Conservation (phyloP, 2,329 filamentous ascomycete genomes). For the Leptodontidium sp. region DNA sequence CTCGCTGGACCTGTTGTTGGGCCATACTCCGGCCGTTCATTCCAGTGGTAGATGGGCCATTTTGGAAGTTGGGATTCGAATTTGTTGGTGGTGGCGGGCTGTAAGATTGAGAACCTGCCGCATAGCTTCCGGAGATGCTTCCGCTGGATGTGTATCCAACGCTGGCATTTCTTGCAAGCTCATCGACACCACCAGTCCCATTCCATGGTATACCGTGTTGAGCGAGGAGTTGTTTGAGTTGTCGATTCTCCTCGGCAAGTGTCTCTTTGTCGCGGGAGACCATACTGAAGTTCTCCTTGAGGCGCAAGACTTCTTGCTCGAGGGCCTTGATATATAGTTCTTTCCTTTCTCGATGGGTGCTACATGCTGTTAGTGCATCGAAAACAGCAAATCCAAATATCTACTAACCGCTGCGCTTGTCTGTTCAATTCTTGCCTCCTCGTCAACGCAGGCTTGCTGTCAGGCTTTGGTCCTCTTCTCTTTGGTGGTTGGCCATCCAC, state of each 20-base stretch:
- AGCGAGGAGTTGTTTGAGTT: conserved; percentile 66
- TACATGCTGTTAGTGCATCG: conserved; percentile 50
- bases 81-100: conserved; percentile 42
- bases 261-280: conserved; percentile 79
- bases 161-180: conserved; percentile 53
- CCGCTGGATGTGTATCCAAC: conserved; percentile 59
- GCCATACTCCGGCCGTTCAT: conserved; percentile 38
- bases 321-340: conserved; percentile 95
- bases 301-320: conserved; percentile 87
- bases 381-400: too few species aligned
- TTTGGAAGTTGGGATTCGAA: conserved; percentile 31
- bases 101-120: conserved; percentile 50
- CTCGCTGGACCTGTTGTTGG: conserved; percentile 45
- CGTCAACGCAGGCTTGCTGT: conserved; percentile 93
- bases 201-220: conserved; percentile 59
- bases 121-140: conserved; percentile 71
- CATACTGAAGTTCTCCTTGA: conserved; percentile 85
- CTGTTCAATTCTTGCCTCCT: conserved; percentile 92
- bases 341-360: conserved; percentile 95
- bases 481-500: conserved; percentile 86
- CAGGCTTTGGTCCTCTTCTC: conserved; percentile 91
- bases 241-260: conserved; percentile 79
- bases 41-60: conserved; percentile 16
- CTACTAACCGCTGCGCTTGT: conserved; percentile 85
- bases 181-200: conserved; percentile 45